phyloP scores from a whole-genome alignment of 192 early-diverging fungal species.

The Podochytrium sp. region DNA sequence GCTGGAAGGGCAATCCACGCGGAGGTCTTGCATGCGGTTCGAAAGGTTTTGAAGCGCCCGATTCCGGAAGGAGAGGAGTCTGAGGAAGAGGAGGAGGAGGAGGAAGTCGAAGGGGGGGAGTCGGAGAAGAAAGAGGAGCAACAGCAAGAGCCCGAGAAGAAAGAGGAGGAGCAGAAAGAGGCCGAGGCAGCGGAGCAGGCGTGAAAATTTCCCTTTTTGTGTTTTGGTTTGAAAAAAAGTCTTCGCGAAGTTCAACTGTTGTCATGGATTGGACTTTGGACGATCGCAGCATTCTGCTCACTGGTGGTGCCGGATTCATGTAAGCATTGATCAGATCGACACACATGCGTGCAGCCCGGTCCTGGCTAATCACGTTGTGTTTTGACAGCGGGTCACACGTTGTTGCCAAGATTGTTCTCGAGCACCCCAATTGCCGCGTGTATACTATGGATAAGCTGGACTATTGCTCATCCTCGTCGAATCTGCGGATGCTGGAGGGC shows the following conservation, averaged over 20 bases:
- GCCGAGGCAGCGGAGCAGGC: too few relatives aligned
- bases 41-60: slow-evolving; percentile 1
- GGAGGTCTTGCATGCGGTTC: slow-evolving; percentile 77
- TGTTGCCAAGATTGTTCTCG: slow-evolving; percentile 60
- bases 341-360: background rate
- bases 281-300: slow-evolving; percentile 74
- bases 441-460: slow-evolving; percentile 76
- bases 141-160: too few relatives aligned
- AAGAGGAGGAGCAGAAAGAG: too few relatives aligned
- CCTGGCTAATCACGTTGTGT: too few relatives aligned
- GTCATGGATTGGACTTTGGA: too few relatives aligned
- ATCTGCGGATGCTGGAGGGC: slow-evolving; percentile 48
- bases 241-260: too few relatives aligned
- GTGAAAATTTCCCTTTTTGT: too few relatives aligned
- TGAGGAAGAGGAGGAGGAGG: background rate
- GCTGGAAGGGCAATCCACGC: slow-evolving; percentile 72
- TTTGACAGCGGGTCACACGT: slow-evolving; percentile 66
- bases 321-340: slow-evolving; percentile 37
- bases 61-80: background rate
- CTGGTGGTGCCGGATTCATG: slow-evolving; percentile 87
- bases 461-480: slow-evolving; percentile 73
- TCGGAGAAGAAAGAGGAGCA: too few relatives aligned
- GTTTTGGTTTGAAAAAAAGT: too few relatives aligned
- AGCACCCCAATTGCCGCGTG: slow-evolving; percentile 72
- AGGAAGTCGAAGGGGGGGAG: background rate